These are phyloP conservation scores for Plasmopara viticola DNA, from an alignment of 352 stramenopile genomes.

Conservation along the genomic window DNA sequence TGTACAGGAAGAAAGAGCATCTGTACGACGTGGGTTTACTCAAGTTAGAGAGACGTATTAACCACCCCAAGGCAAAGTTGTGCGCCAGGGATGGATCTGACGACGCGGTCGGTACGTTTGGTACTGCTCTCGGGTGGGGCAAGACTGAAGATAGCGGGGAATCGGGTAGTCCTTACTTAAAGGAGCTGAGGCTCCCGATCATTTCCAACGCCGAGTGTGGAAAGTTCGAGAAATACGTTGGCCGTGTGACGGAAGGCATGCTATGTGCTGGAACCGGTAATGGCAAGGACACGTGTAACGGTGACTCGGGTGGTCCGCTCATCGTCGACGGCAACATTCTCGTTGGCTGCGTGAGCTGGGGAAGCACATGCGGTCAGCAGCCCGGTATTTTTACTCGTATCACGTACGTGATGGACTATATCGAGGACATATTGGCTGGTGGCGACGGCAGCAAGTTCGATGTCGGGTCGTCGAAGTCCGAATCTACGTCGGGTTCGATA, in stretches of 20 bases:
- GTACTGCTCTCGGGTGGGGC: constrained; percentile 49
- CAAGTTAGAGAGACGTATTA: constrained; percentile 40
- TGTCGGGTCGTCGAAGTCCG: constrained; percentile 3
- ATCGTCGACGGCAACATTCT: constrained; percentile 36
- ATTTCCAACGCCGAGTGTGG: constrained; percentile 54
- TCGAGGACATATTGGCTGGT: constrained; percentile 46
- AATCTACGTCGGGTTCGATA: neutral
- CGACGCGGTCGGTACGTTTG: constrained; percentile 40
- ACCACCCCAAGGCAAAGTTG: constrained; percentile 27
- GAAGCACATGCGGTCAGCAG: constrained; percentile 44
- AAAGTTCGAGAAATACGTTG: constrained; percentile 37
- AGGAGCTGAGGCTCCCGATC: constrained; percentile 44
- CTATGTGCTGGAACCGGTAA: constrained; percentile 42
- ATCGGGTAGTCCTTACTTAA: constrained; percentile 21
- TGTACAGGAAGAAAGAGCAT: constrained; percentile 28
- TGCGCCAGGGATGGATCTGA: constrained; percentile 35
- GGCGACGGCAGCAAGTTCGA: constrained; percentile 23
- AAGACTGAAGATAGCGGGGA: constrained; percentile 31
- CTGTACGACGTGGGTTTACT: constrained; percentile 48
- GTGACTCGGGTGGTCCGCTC: constrained; percentile 61
- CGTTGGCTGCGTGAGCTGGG: constrained; percentile 63
- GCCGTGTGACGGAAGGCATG: constrained; percentile 53
- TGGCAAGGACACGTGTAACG: constrained; percentile 54
- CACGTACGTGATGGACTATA: constrained; percentile 49
- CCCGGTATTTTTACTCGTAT: constrained; percentile 52